A percentile compares a stretch with the other conserved stretches of the same genome.
Evolutionary conservation across 176 grass and related monocot genomes (phyloP).

Genomic region (Bonia amplexicaulis): DNA sequence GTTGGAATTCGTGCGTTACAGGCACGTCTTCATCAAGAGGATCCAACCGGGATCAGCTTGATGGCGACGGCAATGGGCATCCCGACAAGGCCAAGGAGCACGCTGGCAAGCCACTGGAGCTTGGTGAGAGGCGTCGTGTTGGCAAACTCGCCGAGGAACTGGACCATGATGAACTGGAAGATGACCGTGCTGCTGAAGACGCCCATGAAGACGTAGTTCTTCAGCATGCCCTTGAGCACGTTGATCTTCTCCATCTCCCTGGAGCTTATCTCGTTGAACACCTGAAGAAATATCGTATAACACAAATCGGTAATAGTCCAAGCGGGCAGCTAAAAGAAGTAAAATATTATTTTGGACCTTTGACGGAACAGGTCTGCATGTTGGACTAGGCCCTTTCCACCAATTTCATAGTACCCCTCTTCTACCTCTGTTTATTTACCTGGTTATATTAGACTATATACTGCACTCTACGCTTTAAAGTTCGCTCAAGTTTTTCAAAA

Average conservation of each 20-base stretch:
- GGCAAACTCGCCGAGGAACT: conserved; percentile 89
- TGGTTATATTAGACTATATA: neutral
- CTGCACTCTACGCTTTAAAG: neutral
- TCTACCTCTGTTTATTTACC: neutral
- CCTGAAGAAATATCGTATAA: conserved; percentile 31
- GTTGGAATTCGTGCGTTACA: neutral
- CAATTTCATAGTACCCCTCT: neutral
- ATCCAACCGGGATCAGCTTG: conserved; percentile 67
- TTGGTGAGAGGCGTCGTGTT: conserved; percentile 64
- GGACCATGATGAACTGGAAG: conserved; percentile 89
- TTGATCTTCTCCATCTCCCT: conserved; percentile 96
- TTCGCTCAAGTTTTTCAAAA: neutral
- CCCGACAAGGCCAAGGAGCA: conserved; percentile 60
- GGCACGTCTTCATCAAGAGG: conserved; percentile 32
- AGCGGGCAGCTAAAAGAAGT: neutral
- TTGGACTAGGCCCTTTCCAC: neutral
- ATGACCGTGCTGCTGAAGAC: conserved; percentile 67
- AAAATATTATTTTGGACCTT: neutral
- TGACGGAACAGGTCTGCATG: neutral
- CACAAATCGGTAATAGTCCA: neutral
- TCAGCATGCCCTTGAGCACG: conserved; percentile 76
- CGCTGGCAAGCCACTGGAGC: conserved; percentile 52
- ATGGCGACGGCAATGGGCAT: conserved; percentile 67
- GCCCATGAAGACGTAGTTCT: conserved; percentile 74
- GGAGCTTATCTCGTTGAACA: conserved; percentile 97